These are phyloP conservation scores for Pseudognaphalium luteoalbum DNA, from an alignment of 129 eudicot genomes.

Conservation along the genomic window DNA sequence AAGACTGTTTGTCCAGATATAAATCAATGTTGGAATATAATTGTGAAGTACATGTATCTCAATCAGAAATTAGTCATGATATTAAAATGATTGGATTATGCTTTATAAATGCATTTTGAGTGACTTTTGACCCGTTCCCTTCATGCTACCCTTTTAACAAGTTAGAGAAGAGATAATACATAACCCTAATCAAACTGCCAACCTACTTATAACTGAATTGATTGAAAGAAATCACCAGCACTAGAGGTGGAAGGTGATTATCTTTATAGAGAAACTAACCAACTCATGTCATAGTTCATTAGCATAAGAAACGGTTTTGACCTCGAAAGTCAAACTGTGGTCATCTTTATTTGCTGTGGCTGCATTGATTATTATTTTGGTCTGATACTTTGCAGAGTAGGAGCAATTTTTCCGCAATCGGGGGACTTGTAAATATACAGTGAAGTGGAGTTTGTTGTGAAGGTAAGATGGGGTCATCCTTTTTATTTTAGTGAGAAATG, in stretches of 20 bases:
- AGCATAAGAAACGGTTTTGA: too few relatives aligned
- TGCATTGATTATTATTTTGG: not conserved
- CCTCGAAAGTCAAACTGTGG: not conserved
- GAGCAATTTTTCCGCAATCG: not conserved
- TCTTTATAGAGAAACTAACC: not conserved
- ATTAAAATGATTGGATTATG: not conserved
- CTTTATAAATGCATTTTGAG: not conserved
- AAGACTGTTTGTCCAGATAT: not conserved
- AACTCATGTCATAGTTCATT: not conserved
- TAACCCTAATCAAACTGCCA: not conserved
- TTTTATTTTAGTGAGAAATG: constrained; percentile 7
- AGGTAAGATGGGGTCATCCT: constrained; percentile 13
- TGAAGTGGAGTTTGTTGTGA: constrained; percentile 15
- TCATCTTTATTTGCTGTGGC: not conserved
- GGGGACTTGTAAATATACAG: constrained; percentile 1
- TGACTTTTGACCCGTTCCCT: not conserved
- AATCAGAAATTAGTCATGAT: not conserved
- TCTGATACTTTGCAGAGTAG: not conserved
- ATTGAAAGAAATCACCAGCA: not conserved
- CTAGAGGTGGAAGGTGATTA: not conserved
- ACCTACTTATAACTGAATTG: too few relatives aligned
- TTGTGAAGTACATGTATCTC: not conserved
- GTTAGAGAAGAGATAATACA: not conserved
- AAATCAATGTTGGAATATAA: not conserved
- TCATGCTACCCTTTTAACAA: not conserved